Conservation (phyloP, 257 asterid genomes). For the Oldenlandia corymbosa region DNA sequence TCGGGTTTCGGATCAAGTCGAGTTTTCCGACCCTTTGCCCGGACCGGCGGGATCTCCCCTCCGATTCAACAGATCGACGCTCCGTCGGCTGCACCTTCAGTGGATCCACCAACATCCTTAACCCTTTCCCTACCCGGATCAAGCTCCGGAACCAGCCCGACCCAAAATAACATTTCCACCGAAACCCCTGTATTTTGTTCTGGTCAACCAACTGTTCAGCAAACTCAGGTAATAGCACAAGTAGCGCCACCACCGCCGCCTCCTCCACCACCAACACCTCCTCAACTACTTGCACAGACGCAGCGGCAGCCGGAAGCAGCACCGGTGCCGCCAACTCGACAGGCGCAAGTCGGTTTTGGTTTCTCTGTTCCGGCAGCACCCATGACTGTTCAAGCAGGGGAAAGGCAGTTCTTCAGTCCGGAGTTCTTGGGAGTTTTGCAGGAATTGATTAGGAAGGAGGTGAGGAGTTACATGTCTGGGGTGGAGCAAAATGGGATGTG, state of each 20-base stretch:
- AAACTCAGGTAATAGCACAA: background rate
- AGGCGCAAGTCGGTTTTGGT: conserved; percentile 12
- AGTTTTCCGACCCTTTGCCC: conserved; percentile 46
- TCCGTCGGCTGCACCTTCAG: conserved; percentile 15
- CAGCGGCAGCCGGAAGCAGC: conserved; percentile 9
- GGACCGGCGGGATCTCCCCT: conserved; percentile 51
- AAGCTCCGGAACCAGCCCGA: conserved; percentile 18
- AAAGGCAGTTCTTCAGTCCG: conserved; percentile 55
- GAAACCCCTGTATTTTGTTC: conserved; percentile 10
- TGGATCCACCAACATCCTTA: conserved; percentile 58
- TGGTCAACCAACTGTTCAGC: background rate
- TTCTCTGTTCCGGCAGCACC: conserved; percentile 9
- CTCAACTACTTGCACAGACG: too few species aligned
- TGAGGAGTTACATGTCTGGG: conserved; percentile 62
- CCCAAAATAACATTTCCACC: background rate
- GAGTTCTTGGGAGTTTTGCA: conserved; percentile 62
- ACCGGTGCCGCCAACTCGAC: background rate
- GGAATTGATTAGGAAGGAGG: conserved; percentile 69
- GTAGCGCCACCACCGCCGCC: conserved; percentile 11
- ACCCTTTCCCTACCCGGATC: conserved; percentile 57
- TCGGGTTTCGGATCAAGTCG: conserved; percentile 35
- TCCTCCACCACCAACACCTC: conserved; percentile 1
- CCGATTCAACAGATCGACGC: conserved; percentile 21
- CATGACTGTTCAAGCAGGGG: conserved; percentile 14
- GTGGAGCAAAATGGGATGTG: conserved; percentile 42